phyloP scores from a whole-genome alignment of 495 filamentous ascomycete species.

The Hyaloscypha variabilis region DNA sequence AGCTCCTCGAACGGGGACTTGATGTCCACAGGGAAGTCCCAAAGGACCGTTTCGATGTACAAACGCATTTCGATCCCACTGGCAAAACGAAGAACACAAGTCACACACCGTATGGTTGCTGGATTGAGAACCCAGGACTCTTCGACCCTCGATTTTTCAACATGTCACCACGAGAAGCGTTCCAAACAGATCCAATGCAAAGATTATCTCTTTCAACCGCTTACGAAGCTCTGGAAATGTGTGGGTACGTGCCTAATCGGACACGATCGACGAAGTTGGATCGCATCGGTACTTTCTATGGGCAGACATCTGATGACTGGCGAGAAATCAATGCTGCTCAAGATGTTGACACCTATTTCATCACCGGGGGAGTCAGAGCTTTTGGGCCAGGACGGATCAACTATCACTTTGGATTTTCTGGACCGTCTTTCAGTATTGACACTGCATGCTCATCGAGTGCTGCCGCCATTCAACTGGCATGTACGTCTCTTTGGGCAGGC shows the following conservation, averaged over 20 bases:
- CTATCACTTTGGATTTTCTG: conserved; percentile 57
- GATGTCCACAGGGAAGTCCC: conserved; percentile 45
- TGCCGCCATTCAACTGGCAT: conserved; percentile 68
- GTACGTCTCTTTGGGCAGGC: conserved; percentile 72
- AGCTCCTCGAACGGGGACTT: conserved; percentile 41
- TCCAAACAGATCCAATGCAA: conserved; percentile 62
- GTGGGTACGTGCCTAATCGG: conserved; percentile 83
- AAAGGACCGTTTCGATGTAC: conserved; percentile 45
- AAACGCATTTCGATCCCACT: conserved; percentile 44
- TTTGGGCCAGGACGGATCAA: conserved; percentile 82
- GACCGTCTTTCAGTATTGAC: conserved; percentile 73
- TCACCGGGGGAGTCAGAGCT: conserved; percentile 84
- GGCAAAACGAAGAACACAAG: conserved; percentile 30
- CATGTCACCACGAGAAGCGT: conserved; percentile 59
- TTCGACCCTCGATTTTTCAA: conserved; percentile 68
- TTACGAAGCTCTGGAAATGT: conserved; percentile 66
- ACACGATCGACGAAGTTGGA: conserved; percentile 83
- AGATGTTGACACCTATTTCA: conserved; percentile 92
- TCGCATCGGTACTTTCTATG: conserved; percentile 89
- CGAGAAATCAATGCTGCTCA: conserved; percentile 88
- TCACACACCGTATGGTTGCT: conserved; percentile 47
- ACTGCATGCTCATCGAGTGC: conserved; percentile 86
- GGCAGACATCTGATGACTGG: conserved; percentile 91
- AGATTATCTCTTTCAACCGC: conserved; percentile 56
- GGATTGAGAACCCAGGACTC: conserved; percentile 53